phyloP scores from a whole-genome alignment of 768 basidiomycete species.

The Pleurotus cornucopiae region DNA sequence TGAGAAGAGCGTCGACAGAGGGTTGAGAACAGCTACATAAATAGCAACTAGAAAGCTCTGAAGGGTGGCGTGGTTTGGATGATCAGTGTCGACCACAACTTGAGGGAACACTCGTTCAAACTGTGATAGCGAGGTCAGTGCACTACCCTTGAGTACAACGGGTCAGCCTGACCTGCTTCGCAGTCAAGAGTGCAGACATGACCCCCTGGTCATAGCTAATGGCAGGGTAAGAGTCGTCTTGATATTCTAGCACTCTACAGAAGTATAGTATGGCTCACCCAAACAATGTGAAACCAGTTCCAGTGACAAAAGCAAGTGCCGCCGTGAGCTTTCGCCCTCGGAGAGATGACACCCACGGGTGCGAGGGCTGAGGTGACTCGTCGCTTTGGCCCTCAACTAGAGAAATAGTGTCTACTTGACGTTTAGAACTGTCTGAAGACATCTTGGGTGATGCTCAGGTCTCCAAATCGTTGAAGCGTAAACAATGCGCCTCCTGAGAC shows the following conservation, averaged over 20 bases:
- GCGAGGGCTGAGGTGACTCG: too few species aligned
- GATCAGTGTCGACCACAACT: slow-evolving; percentile 34
- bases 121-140: slow-evolving; percentile 15
- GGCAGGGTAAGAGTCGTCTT: not conserved
- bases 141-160: too few species aligned
- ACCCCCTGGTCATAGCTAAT: slow-evolving; percentile 65
- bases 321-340: slow-evolving; percentile 42
- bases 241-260: not conserved
- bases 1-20: not conserved
- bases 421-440: too few species aligned
- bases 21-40: slow-evolving; percentile 34
- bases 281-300: slow-evolving; percentile 59
- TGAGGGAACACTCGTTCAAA: slow-evolving; percentile 59
- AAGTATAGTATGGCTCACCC: slow-evolving; percentile 30
- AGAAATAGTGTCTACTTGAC: too few species aligned
- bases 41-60: slow-evolving; percentile 59
- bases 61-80: slow-evolving; percentile 46
- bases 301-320: slow-evolving; percentile 52
- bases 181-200: slow-evolving; percentile 62
- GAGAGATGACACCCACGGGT: slow-evolving; percentile 16
- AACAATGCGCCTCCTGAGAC: too few species aligned
- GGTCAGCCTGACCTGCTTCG: slow-evolving; percentile 35
- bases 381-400: too few species aligned
- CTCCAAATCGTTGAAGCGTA: too few species aligned
- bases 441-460: too few species aligned